Conservation (phyloP, 2,329 filamentous ascomycete species). For the Lachnellula cervina region DNA sequence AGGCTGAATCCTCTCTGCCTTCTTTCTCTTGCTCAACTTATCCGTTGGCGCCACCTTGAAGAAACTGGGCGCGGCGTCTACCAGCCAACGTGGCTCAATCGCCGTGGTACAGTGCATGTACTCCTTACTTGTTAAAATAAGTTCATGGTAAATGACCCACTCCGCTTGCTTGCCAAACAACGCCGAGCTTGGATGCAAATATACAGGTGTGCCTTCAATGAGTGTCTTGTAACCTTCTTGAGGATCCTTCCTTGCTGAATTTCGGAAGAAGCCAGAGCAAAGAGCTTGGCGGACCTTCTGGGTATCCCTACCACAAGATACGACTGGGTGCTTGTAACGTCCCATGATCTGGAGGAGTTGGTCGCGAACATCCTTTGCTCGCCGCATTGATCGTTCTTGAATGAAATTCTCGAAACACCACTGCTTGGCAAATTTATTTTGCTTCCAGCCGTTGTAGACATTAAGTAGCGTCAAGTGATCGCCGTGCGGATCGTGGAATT, state of each 20-base stretch:
- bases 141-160: conserved; percentile 88
- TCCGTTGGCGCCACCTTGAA: conserved; percentile 95
- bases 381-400: conserved; percentile 81
- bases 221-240: conserved; percentile 97
- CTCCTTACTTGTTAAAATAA: conserved; percentile 92
- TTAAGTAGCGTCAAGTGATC: conserved; percentile 95
- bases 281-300: conserved; percentile 82
- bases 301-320: conserved; percentile 83
- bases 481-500: conserved; percentile 92
- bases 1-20: conserved; percentile 90
- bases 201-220: conserved; percentile 90
- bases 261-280: conserved; percentile 93
- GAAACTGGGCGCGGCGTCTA: conserved; percentile 96
- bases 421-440: conserved; percentile 70
- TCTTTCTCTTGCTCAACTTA: conserved; percentile 81
- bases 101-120: conserved; percentile 95
- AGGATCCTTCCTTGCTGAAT: conserved; percentile 89
- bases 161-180: conserved; percentile 95
- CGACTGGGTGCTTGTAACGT: conserved; percentile 75
- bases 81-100: conserved; percentile 91
- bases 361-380: conserved; percentile 86
- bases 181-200: conserved; percentile 86
- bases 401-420: conserved; percentile 99
- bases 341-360: conserved; percentile 94
- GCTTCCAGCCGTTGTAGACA: conserved; percentile 96